phyloP scores from a whole-genome alignment of 805 yeast genomes.

The Candida multigemmis region DNA sequence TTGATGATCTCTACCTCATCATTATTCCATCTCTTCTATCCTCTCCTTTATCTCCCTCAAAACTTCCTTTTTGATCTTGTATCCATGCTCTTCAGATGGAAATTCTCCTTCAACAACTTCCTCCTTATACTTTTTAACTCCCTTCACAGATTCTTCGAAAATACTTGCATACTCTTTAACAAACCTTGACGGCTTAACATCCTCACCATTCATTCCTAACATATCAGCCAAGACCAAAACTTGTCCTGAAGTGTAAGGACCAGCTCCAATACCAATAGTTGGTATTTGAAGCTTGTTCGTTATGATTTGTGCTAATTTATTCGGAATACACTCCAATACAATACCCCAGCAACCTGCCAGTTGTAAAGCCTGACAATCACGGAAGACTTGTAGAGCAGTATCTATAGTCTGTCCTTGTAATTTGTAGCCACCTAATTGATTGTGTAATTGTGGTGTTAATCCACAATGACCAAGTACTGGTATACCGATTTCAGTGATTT shows the following conservation, averaged over 20 bases:
- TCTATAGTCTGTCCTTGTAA: constrained; percentile 63
- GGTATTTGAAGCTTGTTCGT: constrained; percentile 59
- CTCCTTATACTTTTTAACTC: constrained; percentile 41
- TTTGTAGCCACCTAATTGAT: constrained; percentile 77
- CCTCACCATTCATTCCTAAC: constrained; percentile 59
- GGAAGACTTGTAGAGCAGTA: constrained; percentile 47
- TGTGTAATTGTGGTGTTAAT: constrained; percentile 79
- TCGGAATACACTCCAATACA: constrained; percentile 83
- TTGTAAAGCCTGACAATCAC: constrained; percentile 65
- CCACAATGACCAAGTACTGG: constrained; percentile 93
- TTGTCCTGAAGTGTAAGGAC: constrained; percentile 76
- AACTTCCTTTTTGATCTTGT: constrained; percentile 59
- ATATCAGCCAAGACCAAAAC: constrained; percentile 82
- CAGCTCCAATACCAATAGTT: constrained; percentile 95
- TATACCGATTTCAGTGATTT: constrained; percentile 60
- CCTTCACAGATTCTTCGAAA: constrained; percentile 37
- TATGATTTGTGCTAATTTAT: constrained; percentile 53
- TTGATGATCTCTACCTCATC: no score
- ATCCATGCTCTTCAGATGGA: constrained; percentile 62
- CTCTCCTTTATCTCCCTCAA: constrained; percentile 17
- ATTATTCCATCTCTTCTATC: no score
- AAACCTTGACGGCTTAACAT: constrained; percentile 52
- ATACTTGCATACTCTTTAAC: constrained; percentile 61
- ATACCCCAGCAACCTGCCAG: constrained; percentile 69
- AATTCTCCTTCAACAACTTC: constrained; percentile 52